Evolutionary conservation across 1,284 basidiomycete species (phyloP).

Genomic region (Irpex sp.): DNA sequence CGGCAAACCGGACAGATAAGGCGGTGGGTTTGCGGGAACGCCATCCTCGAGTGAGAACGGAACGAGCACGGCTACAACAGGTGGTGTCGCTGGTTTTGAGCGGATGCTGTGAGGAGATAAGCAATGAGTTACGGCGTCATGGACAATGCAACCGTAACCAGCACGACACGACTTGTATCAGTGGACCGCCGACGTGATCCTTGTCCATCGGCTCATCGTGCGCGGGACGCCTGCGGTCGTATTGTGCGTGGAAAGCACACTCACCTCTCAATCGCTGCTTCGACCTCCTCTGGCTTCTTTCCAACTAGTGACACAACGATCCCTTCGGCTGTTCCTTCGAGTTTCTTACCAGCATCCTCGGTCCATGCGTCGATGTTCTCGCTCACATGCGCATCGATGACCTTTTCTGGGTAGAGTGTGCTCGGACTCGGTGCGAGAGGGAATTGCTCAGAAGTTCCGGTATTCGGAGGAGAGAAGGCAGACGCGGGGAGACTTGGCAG

Average conservation of each 20-base stretch:
- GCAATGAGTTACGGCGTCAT: constrained; percentile 11
- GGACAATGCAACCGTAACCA: constrained; percentile 4
- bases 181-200: constrained; percentile 3
- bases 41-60: constrained; percentile 56
- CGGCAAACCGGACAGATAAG: constrained; percentile 24
- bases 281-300: constrained; percentile 29
- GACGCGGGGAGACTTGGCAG: constrained; percentile 68
- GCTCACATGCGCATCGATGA: constrained; percentile 66
- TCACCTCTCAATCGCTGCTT: constrained; percentile 35
- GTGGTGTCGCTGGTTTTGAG: constrained; percentile 7
- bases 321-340: constrained; percentile 43
- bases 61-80: constrained; percentile 41
- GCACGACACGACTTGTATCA: constrained; percentile 6
- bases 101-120: constrained; percentile 13
- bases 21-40: constrained; percentile 34
- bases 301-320: constrained; percentile 50
- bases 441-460: constrained; percentile 62
- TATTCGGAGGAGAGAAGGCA: constrained; percentile 66
- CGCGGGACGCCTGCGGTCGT: not conserved
- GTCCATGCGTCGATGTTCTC: constrained; percentile 47
- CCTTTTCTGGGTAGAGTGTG: constrained; percentile 54
- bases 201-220: not conserved
- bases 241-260: constrained; percentile 8
- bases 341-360: constrained; percentile 42
- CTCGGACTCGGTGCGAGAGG: constrained; percentile 67